Evolutionary conservation across 139 green algal genomes (phyloP).

Genomic region (Microglena sp.): DNA sequence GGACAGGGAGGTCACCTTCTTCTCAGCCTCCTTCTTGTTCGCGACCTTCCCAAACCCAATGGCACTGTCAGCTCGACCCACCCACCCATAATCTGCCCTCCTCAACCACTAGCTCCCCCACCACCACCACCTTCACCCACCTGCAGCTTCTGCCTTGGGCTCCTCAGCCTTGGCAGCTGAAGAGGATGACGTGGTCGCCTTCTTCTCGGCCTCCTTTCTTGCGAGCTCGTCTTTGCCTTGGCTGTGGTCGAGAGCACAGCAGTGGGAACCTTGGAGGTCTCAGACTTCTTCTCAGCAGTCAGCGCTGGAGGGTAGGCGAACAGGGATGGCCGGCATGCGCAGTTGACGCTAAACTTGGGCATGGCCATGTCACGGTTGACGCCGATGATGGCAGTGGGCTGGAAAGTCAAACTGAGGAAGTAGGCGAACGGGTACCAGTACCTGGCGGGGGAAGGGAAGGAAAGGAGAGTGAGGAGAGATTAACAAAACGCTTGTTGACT

Average conservation of each 20-base stretch:
- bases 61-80: too few species aligned
- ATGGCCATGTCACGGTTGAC: constrained; percentile 72
- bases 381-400: constrained; percentile 80
- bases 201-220: constrained; percentile 62
- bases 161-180: background rate
- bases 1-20: too few species aligned
- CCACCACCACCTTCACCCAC: too few species aligned
- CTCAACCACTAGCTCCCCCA: too few species aligned
- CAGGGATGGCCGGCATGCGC: constrained; percentile 58
- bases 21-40: too few species aligned
- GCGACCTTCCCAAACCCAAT: too few species aligned
- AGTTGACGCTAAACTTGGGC: constrained; percentile 57
- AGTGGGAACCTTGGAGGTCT: constrained; percentile 70
- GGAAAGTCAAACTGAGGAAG: constrained; percentile 78
- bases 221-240: constrained; percentile 68
- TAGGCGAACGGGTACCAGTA: constrained; percentile 96
- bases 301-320: constrained; percentile 86
- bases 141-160: too few species aligned
- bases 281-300: constrained; percentile 40
- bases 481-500: background rate
- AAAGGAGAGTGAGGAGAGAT: background rate
- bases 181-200: constrained; percentile 8
- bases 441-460: constrained; percentile 14
- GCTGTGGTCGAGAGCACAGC: constrained; percentile 93
- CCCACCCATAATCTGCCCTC: too few species aligned